Conservation (phyloP, 148 eudicot genomes). For the Silene conica region DNA sequence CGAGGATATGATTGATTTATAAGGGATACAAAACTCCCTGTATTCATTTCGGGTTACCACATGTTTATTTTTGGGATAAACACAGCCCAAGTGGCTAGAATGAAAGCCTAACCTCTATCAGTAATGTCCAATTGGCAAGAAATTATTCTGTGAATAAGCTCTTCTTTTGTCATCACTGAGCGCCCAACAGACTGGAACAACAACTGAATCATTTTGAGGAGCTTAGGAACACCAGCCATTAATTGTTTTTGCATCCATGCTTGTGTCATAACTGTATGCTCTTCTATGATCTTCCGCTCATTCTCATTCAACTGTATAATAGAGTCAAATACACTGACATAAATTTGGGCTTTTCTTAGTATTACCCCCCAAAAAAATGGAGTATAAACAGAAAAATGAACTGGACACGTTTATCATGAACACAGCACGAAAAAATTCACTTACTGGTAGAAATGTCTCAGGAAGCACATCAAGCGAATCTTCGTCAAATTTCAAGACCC, state of each 20-base stretch:
- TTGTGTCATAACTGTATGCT: constrained; percentile 26
- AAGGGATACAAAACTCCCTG: too few species aligned
- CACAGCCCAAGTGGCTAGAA: too few species aligned
- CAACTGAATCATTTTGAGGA: constrained; percentile 55
- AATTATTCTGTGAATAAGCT: not conserved
- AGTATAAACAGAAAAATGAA: too few species aligned
- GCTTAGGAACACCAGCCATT: constrained; percentile 57
- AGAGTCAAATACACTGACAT: not conserved
- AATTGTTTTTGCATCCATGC: constrained; percentile 52
- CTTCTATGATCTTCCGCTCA: not conserved
- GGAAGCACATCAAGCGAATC: constrained; percentile 4
- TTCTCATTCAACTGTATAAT: not conserved
- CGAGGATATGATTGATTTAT: too few species aligned
- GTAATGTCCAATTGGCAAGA: not conserved
- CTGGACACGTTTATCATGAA: too few species aligned
- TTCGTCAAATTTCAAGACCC: constrained; percentile 45
- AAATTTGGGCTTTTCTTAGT: not conserved
- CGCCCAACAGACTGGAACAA: constrained; percentile 65
- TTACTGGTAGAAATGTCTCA: not conserved
- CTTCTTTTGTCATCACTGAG: constrained; percentile 37
- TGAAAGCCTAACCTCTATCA: not conserved
- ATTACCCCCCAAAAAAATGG: not conserved
- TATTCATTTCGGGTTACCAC: too few species aligned
- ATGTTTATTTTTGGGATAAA: too few species aligned
- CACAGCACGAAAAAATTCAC: not conserved